A percentile compares a stretch with the other conserved stretches of the same genome.
Conservation (phyloP, 148 eudicot species). For the Selenicereus undatus region DNA sequence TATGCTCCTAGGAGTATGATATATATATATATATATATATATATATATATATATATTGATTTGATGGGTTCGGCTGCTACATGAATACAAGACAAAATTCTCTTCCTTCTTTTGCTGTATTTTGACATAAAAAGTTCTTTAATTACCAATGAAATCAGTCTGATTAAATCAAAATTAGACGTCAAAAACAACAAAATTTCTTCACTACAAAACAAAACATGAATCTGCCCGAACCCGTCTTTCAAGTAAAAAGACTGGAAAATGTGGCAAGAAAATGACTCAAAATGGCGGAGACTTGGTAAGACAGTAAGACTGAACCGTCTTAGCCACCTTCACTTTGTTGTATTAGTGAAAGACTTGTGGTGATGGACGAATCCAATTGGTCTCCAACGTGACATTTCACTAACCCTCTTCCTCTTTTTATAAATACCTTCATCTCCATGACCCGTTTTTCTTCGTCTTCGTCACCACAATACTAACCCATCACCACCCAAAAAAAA, state of each 20-base stretch:
- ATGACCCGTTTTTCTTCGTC: not conserved
- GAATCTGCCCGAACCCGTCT: not conserved
- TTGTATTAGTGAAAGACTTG: not conserved
- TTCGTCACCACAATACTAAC: not conserved
- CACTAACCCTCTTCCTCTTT: not conserved
- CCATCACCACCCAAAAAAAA: not conserved
- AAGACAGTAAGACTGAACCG: not conserved
- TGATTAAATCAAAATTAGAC: not conserved
- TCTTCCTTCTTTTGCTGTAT: too few species aligned
- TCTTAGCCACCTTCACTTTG: not conserved
- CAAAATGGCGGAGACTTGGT: not conserved
- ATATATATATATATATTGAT: too few species aligned
- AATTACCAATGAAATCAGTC: not conserved
- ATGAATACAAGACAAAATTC: too few species aligned
- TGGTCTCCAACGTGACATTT: too few species aligned
- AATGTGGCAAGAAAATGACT: conserved; percentile 1
- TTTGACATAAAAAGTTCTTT: not conserved
- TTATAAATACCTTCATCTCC: conserved; percentile 3
- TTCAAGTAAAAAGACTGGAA: not conserved
- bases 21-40: too few species aligned
- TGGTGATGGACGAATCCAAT: not conserved
- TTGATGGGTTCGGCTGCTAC: too few species aligned
- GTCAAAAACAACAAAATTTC: not conserved
- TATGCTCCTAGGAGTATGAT: too few species aligned
- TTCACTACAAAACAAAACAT: not conserved